Evolutionary conservation across 164 flowering plant genomes (phyloP).

Genomic region (Liquidambar formosana): DNA sequence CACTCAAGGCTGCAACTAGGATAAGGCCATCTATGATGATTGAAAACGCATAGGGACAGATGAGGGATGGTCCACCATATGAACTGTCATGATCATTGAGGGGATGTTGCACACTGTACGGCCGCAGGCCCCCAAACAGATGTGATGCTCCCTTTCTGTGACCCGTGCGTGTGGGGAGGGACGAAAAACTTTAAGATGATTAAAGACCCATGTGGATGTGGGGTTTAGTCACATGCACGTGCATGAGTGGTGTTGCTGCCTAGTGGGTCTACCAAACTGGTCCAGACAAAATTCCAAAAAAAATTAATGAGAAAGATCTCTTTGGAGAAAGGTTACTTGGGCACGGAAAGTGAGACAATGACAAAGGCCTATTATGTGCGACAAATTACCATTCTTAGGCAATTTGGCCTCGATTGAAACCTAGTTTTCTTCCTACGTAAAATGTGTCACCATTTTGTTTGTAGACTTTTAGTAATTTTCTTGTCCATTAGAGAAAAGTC

Average conservation of each 20-base stretch:
- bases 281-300: constrained; percentile 6
- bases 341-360: neutral
- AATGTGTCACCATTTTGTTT: no score
- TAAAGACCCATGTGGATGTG: constrained; percentile 53
- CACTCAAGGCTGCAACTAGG: no score
- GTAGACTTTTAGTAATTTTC: no score
- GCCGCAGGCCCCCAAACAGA: constrained; percentile 9
- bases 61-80: constrained; percentile 11
- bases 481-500: no score
- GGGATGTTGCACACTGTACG: constrained; percentile 13
- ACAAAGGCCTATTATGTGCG: neutral
- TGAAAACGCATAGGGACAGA: neutral
- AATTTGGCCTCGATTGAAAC: no score
- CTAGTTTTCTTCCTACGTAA: no score
- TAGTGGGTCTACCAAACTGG: constrained; percentile 11
- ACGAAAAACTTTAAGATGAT: constrained; percentile 27
- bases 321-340: no score
- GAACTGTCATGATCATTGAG: constrained; percentile 29
- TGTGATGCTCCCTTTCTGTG: constrained; percentile 1
- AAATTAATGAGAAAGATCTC: no score
- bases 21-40: no score
- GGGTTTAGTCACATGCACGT: constrained; percentile 51
- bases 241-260: constrained; percentile 30
- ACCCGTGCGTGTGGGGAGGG: neutral
- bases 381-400: no score